Conservation (phyloP, 345 rosid species). For the Pistacia vera region DNA sequence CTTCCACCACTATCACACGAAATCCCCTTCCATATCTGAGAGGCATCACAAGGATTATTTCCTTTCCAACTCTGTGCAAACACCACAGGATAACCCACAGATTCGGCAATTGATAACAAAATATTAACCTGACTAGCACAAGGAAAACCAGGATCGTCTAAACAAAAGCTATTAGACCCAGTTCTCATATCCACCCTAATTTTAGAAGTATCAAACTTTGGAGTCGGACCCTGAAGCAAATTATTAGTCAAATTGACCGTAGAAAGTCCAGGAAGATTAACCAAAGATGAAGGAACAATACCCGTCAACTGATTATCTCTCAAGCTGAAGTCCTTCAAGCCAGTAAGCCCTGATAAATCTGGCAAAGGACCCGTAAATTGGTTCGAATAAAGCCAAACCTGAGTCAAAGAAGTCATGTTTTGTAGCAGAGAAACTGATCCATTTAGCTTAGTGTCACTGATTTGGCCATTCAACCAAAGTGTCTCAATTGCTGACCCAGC, state of each 20-base stretch:
- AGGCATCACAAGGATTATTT: constrained; percentile 55
- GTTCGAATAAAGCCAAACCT: no score
- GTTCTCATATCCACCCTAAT: constrained; percentile 33
- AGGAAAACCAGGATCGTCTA: constrained; percentile 40
- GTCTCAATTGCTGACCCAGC: constrained; percentile 35
- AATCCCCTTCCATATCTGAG: constrained; percentile 54
- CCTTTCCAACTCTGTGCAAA: constrained; percentile 63
- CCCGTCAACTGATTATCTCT: constrained; percentile 77
- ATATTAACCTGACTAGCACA: constrained; percentile 53
- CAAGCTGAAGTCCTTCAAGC: no score
- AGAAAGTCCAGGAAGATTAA: constrained; percentile 32
- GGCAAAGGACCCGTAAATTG: no score
- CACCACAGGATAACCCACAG: constrained; percentile 55
- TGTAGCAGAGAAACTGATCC: constrained; percentile 54
- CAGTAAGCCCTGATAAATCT: no score
- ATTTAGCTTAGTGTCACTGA: constrained; percentile 18
- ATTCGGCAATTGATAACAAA: constrained; percentile 47
- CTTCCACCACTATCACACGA: constrained; percentile 35
- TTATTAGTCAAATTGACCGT: constrained; percentile 57
- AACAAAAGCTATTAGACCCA: constrained; percentile 55
- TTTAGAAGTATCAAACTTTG: constrained; percentile 32
- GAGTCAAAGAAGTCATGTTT: constrained; percentile 52
- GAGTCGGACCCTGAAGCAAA: constrained; percentile 68
- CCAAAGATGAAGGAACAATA: constrained; percentile 50
- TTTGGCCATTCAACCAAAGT: constrained; percentile 27